phyloP scores from a whole-genome alignment of 2,329 filamentous ascomycete genomes.

The Mollisiaceae sp. region DNA sequence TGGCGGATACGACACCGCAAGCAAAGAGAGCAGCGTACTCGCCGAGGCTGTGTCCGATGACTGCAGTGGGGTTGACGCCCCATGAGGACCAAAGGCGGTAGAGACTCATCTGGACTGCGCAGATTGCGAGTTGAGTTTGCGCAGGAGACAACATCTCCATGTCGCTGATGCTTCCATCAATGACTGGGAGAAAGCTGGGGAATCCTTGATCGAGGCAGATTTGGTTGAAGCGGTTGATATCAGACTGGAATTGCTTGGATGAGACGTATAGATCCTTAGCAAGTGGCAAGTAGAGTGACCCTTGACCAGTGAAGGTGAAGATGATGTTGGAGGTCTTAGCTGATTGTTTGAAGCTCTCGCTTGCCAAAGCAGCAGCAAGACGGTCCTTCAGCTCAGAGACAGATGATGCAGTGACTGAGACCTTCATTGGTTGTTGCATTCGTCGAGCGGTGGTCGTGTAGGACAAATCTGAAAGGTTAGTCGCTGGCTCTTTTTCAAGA shows the following conservation, averaged over 20 bases:
- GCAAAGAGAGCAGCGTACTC: constrained; percentile 76
- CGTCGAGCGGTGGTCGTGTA: constrained; percentile 48
- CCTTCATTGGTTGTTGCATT: constrained; percentile 58
- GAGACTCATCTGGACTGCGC: constrained; percentile 60
- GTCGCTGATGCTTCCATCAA: background rate
- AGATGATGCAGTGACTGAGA: constrained; percentile 51
- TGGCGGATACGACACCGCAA: constrained; percentile 71
- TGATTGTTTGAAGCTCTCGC: constrained; percentile 5
- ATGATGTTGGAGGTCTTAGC: background rate
- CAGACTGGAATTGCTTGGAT: constrained; percentile 44
- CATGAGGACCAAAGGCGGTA: constrained; percentile 59
- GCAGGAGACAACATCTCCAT: background rate
- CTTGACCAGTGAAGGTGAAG: constrained; percentile 23
- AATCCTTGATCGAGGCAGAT: constrained; percentile 15
- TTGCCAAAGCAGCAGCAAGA: constrained; percentile 6
- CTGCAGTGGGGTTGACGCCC: constrained; percentile 59
- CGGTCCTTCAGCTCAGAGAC: constrained; percentile 55
- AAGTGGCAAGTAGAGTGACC: constrained; percentile 45
- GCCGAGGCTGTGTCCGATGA: constrained; percentile 68
- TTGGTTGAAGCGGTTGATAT: constrained; percentile 15
- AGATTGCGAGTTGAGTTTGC: constrained; percentile 55
- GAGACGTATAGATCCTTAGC: constrained; percentile 58
- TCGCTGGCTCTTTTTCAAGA: constrained; percentile 22
- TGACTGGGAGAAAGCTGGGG: constrained; percentile 12
- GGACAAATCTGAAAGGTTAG: constrained; percentile 23